Base-by-base conservation (phyloP, 768 basidiomycete genomes). In the Lactifluus volemus region DNA sequence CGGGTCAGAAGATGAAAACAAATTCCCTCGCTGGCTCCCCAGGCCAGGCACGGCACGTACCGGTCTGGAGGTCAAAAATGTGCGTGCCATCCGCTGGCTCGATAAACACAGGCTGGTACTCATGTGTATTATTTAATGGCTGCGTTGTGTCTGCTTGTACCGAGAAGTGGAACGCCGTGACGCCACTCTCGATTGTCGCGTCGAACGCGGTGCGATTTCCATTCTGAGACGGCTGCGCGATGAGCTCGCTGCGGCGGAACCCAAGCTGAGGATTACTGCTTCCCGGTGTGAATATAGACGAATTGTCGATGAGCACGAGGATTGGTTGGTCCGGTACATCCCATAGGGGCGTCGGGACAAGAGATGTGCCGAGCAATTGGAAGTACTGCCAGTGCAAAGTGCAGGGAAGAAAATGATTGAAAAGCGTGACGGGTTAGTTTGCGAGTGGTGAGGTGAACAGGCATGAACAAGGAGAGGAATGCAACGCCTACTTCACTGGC, bases 61-160 rank as follows among this genome's bases (percentile, higher is more conserved):
- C 84, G 7, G 84, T 73, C 64, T 51, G 49, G 32, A 51, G 48
- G 14, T 76, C 81, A 66, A 86, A 86, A 21, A 84, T 74, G 70
- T 83, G 83, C 3, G 78, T 75, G 6, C 82, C 82, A 65, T 85
- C 84, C 55, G 68, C 74, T 1, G 82, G 80, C 70, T 86, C 84
- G 59, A 85, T 82, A 68, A 80, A 84, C 14, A 85, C 80, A 53
- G 81, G 74, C 65, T 85, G 84, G 66, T 85, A 84, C 66, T 85
- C 84, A 59, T 85, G 83, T 9, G 64, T 74, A 63, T 75, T 76
- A 66, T 84, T 83, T 65, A 85, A 68, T 12, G 78, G 78, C 25
- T 67, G 68, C n/a, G 49, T 49, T 15, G 73, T 64, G 62, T 82
- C 77, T 48, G 68, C 59, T 51, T 72, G 71, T 59, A 84, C 73